phyloP scores from a whole-genome alignment of 495 filamentous ascomycete species.

The Aspergillus leporis region DNA sequence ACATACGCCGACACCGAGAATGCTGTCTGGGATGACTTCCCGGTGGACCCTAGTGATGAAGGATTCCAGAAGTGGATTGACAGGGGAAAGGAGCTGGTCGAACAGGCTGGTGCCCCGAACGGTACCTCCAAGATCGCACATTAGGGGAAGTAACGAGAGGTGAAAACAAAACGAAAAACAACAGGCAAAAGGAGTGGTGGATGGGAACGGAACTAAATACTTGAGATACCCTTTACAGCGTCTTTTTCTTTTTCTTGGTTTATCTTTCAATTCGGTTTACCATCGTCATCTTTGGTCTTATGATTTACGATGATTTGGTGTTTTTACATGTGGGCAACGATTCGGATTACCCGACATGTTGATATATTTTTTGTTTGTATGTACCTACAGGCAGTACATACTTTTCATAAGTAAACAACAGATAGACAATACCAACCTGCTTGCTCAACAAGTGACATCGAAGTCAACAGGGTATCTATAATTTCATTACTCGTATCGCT shows the following conservation, averaged over 20 bases:
- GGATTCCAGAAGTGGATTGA: slow-evolving; percentile 48
- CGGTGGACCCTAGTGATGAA: slow-evolving; percentile 40
- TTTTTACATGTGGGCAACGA: background rate
- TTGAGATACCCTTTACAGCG: slow-evolving; percentile 41
- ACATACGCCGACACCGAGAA: slow-evolving; percentile 48
- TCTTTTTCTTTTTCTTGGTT: slow-evolving; percentile 23
- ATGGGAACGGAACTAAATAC: slow-evolving; percentile 26
- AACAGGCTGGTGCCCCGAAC: slow-evolving; percentile 43
- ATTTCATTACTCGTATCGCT: slow-evolving; percentile 1
- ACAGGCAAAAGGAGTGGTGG: slow-evolving; percentile 16
- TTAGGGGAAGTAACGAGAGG: background rate
- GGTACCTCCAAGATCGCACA: slow-evolving; percentile 31
- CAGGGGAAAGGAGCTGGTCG: slow-evolving; percentile 42
- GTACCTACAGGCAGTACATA: background rate
- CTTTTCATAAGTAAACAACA: background rate
- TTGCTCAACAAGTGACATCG: background rate
- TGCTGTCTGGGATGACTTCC: slow-evolving; percentile 47
- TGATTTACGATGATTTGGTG: background rate
- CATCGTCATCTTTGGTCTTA: background rate
- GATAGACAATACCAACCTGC: background rate
- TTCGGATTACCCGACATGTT: background rate
- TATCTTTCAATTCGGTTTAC: slow-evolving; percentile 6
- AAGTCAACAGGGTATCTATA: background rate
- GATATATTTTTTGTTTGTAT: background rate
- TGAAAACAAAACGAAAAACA: slow-evolving; percentile 3